Conservation (phyloP, 352 stramenopile genomes). For the Pilasporangium apinafurcum region DNA sequence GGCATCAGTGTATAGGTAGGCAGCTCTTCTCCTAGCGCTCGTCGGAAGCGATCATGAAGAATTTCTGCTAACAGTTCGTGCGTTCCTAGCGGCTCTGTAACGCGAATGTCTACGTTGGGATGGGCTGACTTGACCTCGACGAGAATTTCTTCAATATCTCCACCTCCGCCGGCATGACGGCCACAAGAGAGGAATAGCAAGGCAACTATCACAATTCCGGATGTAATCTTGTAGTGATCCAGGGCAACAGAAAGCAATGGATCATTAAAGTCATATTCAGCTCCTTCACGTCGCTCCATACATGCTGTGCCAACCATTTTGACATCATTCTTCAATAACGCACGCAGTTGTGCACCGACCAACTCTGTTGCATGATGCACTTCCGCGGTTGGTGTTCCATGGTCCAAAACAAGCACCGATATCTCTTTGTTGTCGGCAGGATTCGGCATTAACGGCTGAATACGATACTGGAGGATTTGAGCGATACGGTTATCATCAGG, state of each 20-base stretch:
- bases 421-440: constrained; percentile 18
- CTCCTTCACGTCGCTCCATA: constrained; percentile 73
- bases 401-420: constrained; percentile 68
- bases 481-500: constrained; percentile 50
- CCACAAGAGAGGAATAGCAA: constrained; percentile 77
- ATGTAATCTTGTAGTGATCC: constrained; percentile 52
- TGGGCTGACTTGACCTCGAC: constrained; percentile 28
- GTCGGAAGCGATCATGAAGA: constrained; percentile 55
- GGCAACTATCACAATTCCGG: constrained; percentile 57
- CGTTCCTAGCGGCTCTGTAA: constrained; percentile 60
- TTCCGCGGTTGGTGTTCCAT: constrained; percentile 59
- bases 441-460: constrained; percentile 27
- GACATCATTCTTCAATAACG: constrained; percentile 23
- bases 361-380: constrained; percentile 65
- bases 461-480: constrained; percentile 50
- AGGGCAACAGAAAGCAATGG: constrained; percentile 62
- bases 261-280: constrained; percentile 78
- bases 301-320: constrained; percentile 46
- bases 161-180: constrained; percentile 61
- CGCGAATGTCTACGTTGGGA: constrained; percentile 38
- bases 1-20: constrained; percentile 16
- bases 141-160: constrained; percentile 77
- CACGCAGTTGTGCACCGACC: constrained; percentile 46
- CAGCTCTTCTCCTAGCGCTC: constrained; percentile 12
- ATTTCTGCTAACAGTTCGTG: constrained; percentile 60